Base-by-base conservation (phyloP, 306 rosid species). In the Fragaria nilgerrensis region DNA sequence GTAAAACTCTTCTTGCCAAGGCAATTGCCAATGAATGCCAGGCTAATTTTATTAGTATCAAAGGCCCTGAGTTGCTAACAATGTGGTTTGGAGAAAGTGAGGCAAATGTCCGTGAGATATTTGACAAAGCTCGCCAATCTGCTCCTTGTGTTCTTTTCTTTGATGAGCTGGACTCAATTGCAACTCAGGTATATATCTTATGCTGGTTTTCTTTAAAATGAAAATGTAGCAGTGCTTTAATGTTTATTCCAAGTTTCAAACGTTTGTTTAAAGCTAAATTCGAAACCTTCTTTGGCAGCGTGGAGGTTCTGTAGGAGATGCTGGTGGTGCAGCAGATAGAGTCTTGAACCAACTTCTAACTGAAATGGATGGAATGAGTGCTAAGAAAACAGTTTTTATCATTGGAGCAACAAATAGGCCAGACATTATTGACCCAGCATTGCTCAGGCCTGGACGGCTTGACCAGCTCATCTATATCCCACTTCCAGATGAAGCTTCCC, bases 51-150 rank as follows among this genome's bases (percentile, higher is more conserved):
- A 88, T 90, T 48, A 90, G 94, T 56, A 82, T 90, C 36, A 88
- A 88, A 77, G 94, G 94, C 56, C 94, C 94, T 6, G 94, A 88
- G 82, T 70, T 88, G 79, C 84, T 90, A 49, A 90, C 94, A 43
- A 88, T 88, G 94, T 90, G 95, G 95, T 90, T 88, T 27, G 95
- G 95, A 32, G 92, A 89, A 77, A 89, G 94, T 47, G 94, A 90
- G 79, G 94, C 94, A 69, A 90, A 90, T 11, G 90, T 90, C 16
- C 86, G 89, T 9, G 94, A 90, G 84, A 90, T 90, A 77, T 88
- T 90, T 64, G 94, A 88, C 77, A 90, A 90, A 77, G 96, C 96
- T 37, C 80, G 91, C 45, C 89, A 84, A 70, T 90, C 92, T 27
- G 91, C 96, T 72, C 96, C 96, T 14, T 90, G 92, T 53, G 96